Base-by-base conservation (phyloP, 441 rosid genomes). In the Pelargonium fulgidum region DNA sequence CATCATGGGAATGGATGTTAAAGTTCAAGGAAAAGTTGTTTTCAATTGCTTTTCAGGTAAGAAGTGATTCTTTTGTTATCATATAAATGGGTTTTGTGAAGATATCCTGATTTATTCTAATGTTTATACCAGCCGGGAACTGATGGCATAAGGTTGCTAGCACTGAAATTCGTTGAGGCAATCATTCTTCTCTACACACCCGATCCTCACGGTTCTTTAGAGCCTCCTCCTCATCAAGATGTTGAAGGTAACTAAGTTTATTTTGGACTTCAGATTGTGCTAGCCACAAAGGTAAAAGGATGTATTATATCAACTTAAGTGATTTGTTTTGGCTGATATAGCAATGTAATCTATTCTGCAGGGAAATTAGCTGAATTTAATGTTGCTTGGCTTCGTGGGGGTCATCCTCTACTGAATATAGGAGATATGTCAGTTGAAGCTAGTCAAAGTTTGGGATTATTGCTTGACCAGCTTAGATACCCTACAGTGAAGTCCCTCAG, bases 401-500 rank as follows among this genome's bases (percentile, higher is more conserved):
- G 97, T 65, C 98, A 95, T 82, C 92, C 98, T 79, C 68, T 89
- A 63, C 82, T 95, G 73, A 89, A 91, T 71, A 76, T 88, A 65
- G 99, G 96, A 73, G 97, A 92, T 79, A 82, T 95, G 74, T 89
- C 99, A 29, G 76, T 87, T 75, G 99, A 95, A 84, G 99, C 98
- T 63, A 88, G 95, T 83, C 84, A 84, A 77, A 86, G 74, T 68
- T 78, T 95, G 85, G 89, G 79, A 71, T 83, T 81, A 71, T 79
- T 92, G 88, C 97, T 95, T 72, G 99, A 95, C 86, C 98, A 86
- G 83, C 97, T 95, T 73, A 83, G 99, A 79, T 77, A 77, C 66
- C 99, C 98, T 52, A 80, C 87, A 20, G 92, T 92, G 68, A 92
- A 84, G 73, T 87, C 96, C 77, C 88, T 89, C 61, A 84, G 87